Evolutionary conservation across 805 yeast genomes (phyloP).

Genomic region (Ogataea zsoltii): DNA sequence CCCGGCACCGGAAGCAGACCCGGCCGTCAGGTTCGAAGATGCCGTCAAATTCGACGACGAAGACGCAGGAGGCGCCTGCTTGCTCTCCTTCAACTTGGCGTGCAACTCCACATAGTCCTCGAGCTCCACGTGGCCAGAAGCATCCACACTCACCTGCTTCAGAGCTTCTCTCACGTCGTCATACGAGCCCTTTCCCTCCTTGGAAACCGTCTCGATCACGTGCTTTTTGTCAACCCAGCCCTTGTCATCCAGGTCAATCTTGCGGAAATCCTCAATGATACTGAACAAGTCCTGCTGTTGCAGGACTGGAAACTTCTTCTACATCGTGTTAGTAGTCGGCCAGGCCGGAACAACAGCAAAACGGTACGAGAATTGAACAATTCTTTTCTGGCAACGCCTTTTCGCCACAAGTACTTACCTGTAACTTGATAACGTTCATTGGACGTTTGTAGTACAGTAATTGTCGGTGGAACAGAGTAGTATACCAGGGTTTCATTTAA

Average conservation of each 20-base stretch:
- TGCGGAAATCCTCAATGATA: slow-evolving; percentile 83
- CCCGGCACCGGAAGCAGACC: slow-evolving; percentile 27
- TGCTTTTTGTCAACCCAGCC: slow-evolving; percentile 94
- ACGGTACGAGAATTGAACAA: no score
- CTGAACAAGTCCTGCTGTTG: slow-evolving; percentile 84
- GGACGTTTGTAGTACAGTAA: neutral
- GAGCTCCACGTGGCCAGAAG: slow-evolving; percentile 94
- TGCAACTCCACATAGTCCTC: slow-evolving; percentile 89
- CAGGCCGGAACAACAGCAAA: neutral
- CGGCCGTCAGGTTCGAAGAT: slow-evolving; percentile 21
- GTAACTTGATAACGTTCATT: slow-evolving; percentile 68
- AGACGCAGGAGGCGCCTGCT: slow-evolving; percentile 24
- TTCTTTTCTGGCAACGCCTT: neutral
- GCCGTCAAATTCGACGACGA: slow-evolving; percentile 25
- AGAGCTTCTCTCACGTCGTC: slow-evolving; percentile 94
- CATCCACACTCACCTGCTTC: slow-evolving; percentile 89
- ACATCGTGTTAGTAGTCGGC: slow-evolving; percentile 8
- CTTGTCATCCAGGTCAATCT: slow-evolving; percentile 83
- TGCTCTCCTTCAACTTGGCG: slow-evolving; percentile 69
- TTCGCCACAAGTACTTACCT: slow-evolving; percentile 39
- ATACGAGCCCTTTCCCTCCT: slow-evolving; percentile 77
- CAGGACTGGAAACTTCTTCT: slow-evolving; percentile 83
- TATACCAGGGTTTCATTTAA: neutral
- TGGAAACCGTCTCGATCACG: slow-evolving; percentile 80
- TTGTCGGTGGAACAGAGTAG: no score